Percentiles rank a stretch among this genome's conserved stretches.
Evolutionary conservation across 169 alveolate species (phyloP).

Genomic region (Ichthyophthirius multifiliis): DNA sequence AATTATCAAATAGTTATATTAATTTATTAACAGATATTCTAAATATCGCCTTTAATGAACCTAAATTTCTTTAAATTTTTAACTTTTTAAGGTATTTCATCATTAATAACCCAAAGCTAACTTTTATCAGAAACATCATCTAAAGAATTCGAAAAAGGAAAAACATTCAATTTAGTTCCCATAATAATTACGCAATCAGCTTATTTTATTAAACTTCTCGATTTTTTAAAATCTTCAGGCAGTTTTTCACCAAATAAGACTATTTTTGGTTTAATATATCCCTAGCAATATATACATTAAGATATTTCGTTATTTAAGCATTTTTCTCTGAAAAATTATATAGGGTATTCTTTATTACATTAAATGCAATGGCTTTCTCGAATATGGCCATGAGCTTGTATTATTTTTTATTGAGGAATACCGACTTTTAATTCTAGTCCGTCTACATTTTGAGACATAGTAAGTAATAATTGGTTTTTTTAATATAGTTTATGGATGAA

Average conservation of each 20-base stretch:
- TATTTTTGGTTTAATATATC: slow-evolving; percentile 80
- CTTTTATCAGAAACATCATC: no score
- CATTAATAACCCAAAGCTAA: no score
- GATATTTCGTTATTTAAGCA: slow-evolving; percentile 51
- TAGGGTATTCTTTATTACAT: slow-evolving; percentile 59
- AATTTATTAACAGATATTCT: no score
- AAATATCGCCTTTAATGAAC: no score
- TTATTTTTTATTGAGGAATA: slow-evolving; percentile 48
- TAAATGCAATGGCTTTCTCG: neutral
- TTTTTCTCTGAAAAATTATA: slow-evolving; percentile 45
- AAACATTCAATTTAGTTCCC: slow-evolving; percentile 58
- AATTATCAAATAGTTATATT: no score
- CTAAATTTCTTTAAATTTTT: no score
- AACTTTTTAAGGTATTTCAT: no score
- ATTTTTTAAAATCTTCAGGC: slow-evolving; percentile 62
- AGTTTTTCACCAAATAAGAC: slow-evolving; percentile 84
- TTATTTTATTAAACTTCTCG: slow-evolving; percentile 21
- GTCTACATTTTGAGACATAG: slow-evolving; percentile 85
- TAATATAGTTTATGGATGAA: slow-evolving; percentile 52
- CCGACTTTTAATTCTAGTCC: slow-evolving; percentile 84
- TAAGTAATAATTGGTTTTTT: slow-evolving; percentile 31
- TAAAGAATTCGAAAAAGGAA: slow-evolving; percentile 70
- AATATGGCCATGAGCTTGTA: slow-evolving; percentile 60
- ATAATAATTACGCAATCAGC: slow-evolving; percentile 74
- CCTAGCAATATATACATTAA: slow-evolving; percentile 68